Percentiles rank a stretch among this genome's conserved stretches.
These are phyloP conservation scores for Hypoxylon fragiforme DNA, from an alignment of 495 filamentous ascomycete species.

Conservation along the genomic window DNA sequence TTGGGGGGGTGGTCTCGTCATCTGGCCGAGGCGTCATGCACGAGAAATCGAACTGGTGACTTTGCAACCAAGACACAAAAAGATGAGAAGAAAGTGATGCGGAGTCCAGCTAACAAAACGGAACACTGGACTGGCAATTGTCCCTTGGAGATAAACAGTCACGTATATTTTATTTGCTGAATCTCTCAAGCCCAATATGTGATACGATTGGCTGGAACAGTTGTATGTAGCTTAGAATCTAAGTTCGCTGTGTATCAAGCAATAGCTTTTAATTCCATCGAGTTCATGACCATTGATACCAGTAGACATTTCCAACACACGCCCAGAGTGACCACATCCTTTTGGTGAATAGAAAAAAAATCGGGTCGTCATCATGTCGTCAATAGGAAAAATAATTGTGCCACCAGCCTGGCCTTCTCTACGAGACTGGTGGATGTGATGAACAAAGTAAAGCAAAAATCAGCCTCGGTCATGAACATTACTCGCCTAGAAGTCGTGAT, in stretches of 20 bases:
- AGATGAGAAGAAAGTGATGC: too few species aligned
- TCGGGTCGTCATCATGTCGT: conserved; percentile 43
- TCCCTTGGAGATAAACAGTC: too few species aligned
- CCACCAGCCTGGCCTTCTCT: conserved; percentile 28
- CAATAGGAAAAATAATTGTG: conserved; percentile 37
- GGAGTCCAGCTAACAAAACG: too few species aligned
- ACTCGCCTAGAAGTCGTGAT: conserved; percentile 38
- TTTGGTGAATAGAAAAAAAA: conserved; percentile 41
- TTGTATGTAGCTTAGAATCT: conserved; percentile 43
- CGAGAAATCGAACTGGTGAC: neutral
- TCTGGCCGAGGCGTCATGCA: conserved; percentile 8
- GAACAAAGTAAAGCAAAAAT: conserved; percentile 39
- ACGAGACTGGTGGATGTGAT: conserved; percentile 33
- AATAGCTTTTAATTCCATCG: conserved; percentile 42
- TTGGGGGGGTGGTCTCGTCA: conserved; percentile 4
- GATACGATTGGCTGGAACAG: conserved; percentile 36
- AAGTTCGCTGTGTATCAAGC: conserved; percentile 42
- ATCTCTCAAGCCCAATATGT: conserved; percentile 33
- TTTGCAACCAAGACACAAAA: too few species aligned
- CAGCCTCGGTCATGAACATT: conserved; percentile 40
- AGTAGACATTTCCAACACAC: conserved; percentile 44
- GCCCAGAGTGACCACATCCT: conserved; percentile 40
- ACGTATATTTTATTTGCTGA: conserved; percentile 19
- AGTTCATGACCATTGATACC: conserved; percentile 48
- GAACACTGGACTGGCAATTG: too few species aligned